Percentiles rank a stretch among this genome's conserved stretches.
These are phyloP conservation scores for Colletotrichum tanaceti DNA, from an alignment of 2,329 filamentous ascomycete species.

Conservation along the genomic window DNA sequence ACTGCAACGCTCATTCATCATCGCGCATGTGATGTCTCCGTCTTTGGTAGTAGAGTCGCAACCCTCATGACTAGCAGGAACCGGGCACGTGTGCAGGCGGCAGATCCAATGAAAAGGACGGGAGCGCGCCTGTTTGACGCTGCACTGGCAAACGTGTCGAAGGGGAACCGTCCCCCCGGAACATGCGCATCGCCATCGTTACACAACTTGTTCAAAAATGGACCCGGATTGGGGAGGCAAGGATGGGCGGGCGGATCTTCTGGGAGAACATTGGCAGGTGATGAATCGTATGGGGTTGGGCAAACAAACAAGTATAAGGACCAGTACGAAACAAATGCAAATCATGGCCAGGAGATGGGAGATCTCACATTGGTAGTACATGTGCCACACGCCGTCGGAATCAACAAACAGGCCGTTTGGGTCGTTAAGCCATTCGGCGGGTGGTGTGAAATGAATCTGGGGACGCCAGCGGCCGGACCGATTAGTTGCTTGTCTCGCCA, in stretches of 20 bases:
- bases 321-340: background rate
- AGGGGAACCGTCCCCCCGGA: constrained; percentile 12
- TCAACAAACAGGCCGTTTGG: constrained; percentile 74
- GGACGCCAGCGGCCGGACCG: constrained; percentile 53
- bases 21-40: constrained; percentile 36
- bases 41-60: constrained; percentile 30
- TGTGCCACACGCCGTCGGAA: constrained; percentile 67
- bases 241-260: background rate
- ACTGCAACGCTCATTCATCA: constrained; percentile 36
- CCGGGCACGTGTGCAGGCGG: constrained; percentile 38
- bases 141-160: constrained; percentile 42
- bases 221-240: background rate
- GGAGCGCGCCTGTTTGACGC: constrained; percentile 44
- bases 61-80: constrained; percentile 29
- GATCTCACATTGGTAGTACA: constrained; percentile 71
- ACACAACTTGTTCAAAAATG: constrained; percentile 23
- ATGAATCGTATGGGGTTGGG: too few species aligned
- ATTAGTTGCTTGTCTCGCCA: constrained; percentile 30
- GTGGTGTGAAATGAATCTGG: constrained; percentile 68
- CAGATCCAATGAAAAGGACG: constrained; percentile 38
- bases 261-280: background rate
- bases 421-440: constrained; percentile 68
- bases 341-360: background rate
- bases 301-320: too few species aligned
- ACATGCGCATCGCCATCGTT: constrained; percentile 18